Evolutionary conservation across 495 filamentous ascomycete species (phyloP), one percentile per base, ranked within the genome.

Genomic region (Stereocaulon alpinum): DNA sequence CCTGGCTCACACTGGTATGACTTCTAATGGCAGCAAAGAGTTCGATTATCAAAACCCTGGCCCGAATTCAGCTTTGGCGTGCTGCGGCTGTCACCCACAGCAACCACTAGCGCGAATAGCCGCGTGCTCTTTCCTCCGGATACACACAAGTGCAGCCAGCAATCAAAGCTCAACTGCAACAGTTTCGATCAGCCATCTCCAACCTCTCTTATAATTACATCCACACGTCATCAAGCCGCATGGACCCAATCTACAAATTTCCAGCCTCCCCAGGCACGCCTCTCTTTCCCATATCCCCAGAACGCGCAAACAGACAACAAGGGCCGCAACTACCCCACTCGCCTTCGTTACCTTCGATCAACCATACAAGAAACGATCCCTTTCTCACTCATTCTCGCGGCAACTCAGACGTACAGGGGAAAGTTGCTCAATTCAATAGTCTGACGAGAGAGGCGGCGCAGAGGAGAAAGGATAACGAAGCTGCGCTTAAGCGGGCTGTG

Each of bases 361-460:
- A 34, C 50, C 73, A 30, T 66, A 66, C 17, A 56, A 60, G 69
- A 3, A 75, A 71, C 47, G 61, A 65, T 20, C 50, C 61, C 3
- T 58, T 59, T 67, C 72, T 70, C 67, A 56, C 53, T 18, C 73
- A 68, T 45, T 49, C 73, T 49, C 73, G 68, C 40, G 74, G 76
- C 18, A 69, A 69, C 55, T 87, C 87, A 27, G 89, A 94, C 67
- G 88, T 95, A 1, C 87, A 91, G 66, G 84, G 88, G 32, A 93
- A 92, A 71, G 89, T 95, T 64, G 85, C 83, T 29, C 88, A 85
- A 61, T 86, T 95, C 66, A 91, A 95, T 72, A 81, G 77, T 51
- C 72, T 95, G 40, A 75, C 51, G 76, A 80, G 66, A 78, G 81
- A 72, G 80, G 80, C 57, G 73, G 81, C 77, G 65, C 81, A 74